phyloP scores from a whole-genome alignment of 2,329 filamentous ascomycete genomes.

The Rugonectria rugulosa region DNA sequence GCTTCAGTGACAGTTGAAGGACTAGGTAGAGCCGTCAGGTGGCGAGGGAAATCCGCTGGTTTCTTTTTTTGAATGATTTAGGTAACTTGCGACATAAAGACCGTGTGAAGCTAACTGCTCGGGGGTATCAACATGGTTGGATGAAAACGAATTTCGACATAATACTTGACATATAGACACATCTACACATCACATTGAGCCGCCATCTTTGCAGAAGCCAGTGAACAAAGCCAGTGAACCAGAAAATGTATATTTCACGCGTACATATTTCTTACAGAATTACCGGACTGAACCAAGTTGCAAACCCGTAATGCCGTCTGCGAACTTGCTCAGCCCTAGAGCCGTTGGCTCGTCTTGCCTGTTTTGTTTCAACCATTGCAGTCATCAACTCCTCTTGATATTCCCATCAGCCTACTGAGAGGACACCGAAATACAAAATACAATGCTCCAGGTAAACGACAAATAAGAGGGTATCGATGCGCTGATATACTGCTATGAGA shows the following conservation, averaged over 20 bases:
- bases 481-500: not conserved
- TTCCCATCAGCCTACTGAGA: slow-evolving; percentile 15
- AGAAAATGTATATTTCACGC: slow-evolving; percentile 19
- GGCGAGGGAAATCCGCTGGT: not conserved
- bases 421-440: not conserved
- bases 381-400: not conserved
- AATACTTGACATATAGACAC: too few relatives aligned
- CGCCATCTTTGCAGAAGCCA: too few relatives aligned
- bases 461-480: slow-evolving; percentile 27
- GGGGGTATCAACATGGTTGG: too few relatives aligned
- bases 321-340: slow-evolving; percentile 12
- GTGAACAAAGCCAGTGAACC: too few relatives aligned
- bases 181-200: too few relatives aligned
- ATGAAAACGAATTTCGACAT: too few relatives aligned
- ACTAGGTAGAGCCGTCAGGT: not conserved
- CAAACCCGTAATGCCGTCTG: slow-evolving; percentile 12
- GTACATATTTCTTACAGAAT: slow-evolving; percentile 24
- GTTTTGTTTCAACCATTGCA: not conserved
- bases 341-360: slow-evolving; percentile 3
- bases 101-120: too few relatives aligned
- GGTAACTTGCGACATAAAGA: too few relatives aligned
- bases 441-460: slow-evolving; percentile 13
- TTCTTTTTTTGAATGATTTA: not conserved
- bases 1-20: slow-evolving; percentile 19
- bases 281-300: slow-evolving; percentile 5